Percentiles rank a stretch among this genome's conserved stretches.
Conservation (phyloP, 345 rosid species). For the Garcia nutans region DNA sequence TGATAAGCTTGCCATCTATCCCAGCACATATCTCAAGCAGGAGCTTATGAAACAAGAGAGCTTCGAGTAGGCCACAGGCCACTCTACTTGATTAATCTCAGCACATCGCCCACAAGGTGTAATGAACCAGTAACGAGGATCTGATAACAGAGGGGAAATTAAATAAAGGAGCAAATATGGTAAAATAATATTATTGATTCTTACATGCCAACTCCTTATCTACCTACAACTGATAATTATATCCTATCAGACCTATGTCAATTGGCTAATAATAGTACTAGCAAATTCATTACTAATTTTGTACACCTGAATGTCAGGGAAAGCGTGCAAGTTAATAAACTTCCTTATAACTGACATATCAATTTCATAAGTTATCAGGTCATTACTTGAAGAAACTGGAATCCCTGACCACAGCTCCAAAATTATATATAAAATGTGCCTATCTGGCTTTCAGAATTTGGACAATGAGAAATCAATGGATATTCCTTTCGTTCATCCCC, state of each 20-base stretch:
- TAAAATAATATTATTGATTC: not conserved
- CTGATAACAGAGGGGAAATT: slow-evolving; percentile 30
- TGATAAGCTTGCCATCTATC: not conserved
- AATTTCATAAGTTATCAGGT: not conserved
- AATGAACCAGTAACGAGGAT: slow-evolving; percentile 88
- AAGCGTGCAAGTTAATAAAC: not conserved
- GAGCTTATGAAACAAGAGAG: not conserved
- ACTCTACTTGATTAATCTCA: slow-evolving; percentile 72
- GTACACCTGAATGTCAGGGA: not conserved
- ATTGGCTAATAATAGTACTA: not conserved
- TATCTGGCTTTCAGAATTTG: not conserved
- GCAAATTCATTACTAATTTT: not conserved
- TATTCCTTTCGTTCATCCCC: not conserved
- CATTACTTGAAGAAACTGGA: not conserved
- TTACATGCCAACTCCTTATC: not conserved
- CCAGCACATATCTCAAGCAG: slow-evolving; percentile 1
- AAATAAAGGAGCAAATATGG: not conserved
- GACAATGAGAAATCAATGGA: not conserved
- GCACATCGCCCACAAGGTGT: slow-evolving; percentile 88
- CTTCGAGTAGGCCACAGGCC: not conserved
- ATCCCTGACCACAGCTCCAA: not conserved
- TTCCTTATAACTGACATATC: not conserved
- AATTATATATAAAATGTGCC: not conserved
- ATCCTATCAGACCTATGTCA: not conserved
- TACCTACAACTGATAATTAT: not conserved